A percentile compares a stretch with the other conserved stretches of the same genome.
These are phyloP conservation scores for Platanthera guangdongensis DNA, from an alignment of 106 monocot genomes.

Conservation along the genomic window DNA sequence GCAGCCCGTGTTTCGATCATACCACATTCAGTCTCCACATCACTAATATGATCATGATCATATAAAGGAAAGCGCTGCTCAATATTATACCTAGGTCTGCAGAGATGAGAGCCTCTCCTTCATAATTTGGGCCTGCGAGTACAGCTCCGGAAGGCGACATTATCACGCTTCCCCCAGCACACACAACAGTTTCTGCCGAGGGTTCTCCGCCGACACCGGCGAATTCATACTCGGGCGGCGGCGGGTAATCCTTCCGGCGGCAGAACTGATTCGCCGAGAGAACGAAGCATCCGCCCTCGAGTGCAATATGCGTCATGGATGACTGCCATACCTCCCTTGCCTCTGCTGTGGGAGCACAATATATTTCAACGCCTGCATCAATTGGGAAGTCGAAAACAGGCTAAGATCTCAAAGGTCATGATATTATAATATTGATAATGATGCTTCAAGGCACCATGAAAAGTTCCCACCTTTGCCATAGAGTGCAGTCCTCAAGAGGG, in stretches of 20 bases:
- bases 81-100: constrained; percentile 60
- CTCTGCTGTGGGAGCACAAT: constrained; percentile 95
- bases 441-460: not conserved
- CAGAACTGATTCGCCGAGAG: constrained; percentile 92
- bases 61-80: not conserved
- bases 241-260: constrained; percentile 89
- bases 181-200: constrained; percentile 68
- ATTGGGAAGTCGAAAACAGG: not conserved
- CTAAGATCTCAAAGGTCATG: not conserved
- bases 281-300: constrained; percentile 89
- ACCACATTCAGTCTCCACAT: no score
- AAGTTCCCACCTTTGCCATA: constrained; percentile 81
- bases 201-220: constrained; percentile 56
- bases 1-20: constrained; percentile 13
- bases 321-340: constrained; percentile 82
- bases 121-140: constrained; percentile 89
- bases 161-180: constrained; percentile 89
- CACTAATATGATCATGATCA: no score
- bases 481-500: constrained; percentile 77
- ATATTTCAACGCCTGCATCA: constrained; percentile 63
- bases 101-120: constrained; percentile 78
- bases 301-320: constrained; percentile 90
- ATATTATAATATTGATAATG: no score
- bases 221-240: constrained; percentile 79
- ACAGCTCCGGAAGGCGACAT: constrained; percentile 79